Percentiles rank a stretch among this genome's conserved stretches.
Conservation (phyloP, 129 eudicot species). For the Lactuca sativa region DNA sequence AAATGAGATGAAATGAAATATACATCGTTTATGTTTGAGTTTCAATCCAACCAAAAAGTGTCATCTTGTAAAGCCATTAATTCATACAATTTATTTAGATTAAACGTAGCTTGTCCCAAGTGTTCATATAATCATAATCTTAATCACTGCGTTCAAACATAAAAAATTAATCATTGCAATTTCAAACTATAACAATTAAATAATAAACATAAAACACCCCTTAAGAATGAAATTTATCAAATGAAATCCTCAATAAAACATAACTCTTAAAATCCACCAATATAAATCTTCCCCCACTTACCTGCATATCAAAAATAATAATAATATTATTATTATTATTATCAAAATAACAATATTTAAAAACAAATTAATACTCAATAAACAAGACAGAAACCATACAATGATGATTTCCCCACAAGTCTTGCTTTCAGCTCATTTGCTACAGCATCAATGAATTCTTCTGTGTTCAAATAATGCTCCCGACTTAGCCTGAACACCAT, state of each 20-base stretch:
- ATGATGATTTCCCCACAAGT: constrained; percentile 33
- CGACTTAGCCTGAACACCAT: constrained; percentile 35
- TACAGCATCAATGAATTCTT: constrained; percentile 59
- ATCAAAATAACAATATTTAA: neutral
- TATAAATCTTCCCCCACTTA: constrained; percentile 11
- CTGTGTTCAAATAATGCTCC: constrained; percentile 58
- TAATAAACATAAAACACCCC: neutral
- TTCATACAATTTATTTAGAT: too few relatives aligned
- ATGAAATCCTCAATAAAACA: neutral
- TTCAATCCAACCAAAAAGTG: too few relatives aligned
- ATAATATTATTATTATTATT: neutral
- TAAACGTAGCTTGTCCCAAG: neutral
- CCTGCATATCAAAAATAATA: constrained; percentile 13
- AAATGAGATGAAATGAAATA: too few relatives aligned
- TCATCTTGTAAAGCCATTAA: too few relatives aligned
- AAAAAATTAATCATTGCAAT: neutral
- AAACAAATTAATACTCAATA: neutral
- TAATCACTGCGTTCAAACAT: neutral
- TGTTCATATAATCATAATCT: neutral
- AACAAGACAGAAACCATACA: constrained; percentile 18
- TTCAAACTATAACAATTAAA: too few relatives aligned
- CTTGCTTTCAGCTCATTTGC: constrained; percentile 52
- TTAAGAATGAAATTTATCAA: neutral
- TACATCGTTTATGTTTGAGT: too few relatives aligned
- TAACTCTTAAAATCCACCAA: neutral